Percentiles rank a stretch among this genome's conserved stretches.
phyloP scores from a whole-genome alignment of 306 rosid species.

The Quercus bicolor region DNA sequence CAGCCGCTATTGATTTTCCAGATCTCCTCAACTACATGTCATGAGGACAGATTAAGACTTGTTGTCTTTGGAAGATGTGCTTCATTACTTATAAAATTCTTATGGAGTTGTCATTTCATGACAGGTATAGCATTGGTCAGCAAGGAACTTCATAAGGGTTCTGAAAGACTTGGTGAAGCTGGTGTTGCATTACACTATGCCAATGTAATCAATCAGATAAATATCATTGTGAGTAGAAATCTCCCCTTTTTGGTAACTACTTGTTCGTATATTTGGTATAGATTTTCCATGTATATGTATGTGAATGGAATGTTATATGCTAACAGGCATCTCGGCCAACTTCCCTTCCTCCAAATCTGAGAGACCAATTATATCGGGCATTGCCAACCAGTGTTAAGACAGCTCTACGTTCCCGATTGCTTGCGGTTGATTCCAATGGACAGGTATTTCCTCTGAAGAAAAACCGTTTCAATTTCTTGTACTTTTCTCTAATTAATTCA shows the following conservation, averaged over 20 bases:
- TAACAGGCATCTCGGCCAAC: slow-evolving; percentile 79
- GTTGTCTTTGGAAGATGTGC: slow-evolving; percentile 1
- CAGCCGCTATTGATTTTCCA: background rate
- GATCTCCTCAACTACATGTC: background rate
- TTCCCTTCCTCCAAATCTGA: slow-evolving; percentile 68
- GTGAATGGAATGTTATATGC: slow-evolving; percentile 1
- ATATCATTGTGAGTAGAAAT: slow-evolving; percentile 60
- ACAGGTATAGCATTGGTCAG: slow-evolving; percentile 32
- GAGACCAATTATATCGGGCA: slow-evolving; percentile 78
- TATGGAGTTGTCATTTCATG: slow-evolving; percentile 26
- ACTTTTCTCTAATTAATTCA: background rate
- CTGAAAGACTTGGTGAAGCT: slow-evolving; percentile 70
- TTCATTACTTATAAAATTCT: background rate
- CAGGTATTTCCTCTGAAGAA: slow-evolving; percentile 46
- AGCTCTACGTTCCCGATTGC: slow-evolving; percentile 71
- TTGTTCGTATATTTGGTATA: slow-evolving; percentile 5
- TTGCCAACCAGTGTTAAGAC: slow-evolving; percentile 65
- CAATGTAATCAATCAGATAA: slow-evolving; percentile 74
- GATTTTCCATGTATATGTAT: slow-evolving; percentile 12
- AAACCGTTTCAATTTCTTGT: slow-evolving; percentile 1
- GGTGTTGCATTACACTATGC: slow-evolving; percentile 98
- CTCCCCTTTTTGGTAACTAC: background rate
- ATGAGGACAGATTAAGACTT: background rate
- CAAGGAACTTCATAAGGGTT: slow-evolving; percentile 27
- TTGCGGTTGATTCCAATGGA: slow-evolving; percentile 39